phyloP scores from a whole-genome alignment of 2,329 filamentous ascomycete species.

The Xylaria digitata region DNA sequence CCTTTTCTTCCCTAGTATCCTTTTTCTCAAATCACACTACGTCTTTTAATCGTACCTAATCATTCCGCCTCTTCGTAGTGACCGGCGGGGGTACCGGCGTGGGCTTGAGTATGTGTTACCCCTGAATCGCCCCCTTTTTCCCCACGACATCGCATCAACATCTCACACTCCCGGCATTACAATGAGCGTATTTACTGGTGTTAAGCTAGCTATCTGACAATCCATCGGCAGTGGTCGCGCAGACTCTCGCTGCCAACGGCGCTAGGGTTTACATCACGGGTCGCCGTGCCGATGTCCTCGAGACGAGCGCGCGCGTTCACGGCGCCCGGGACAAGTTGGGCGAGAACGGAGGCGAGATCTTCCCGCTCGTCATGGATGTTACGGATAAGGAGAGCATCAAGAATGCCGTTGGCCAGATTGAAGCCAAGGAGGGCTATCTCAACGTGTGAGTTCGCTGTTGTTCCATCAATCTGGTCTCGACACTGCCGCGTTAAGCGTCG shows the following conservation, averaged over 20 bases:
- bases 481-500: not conserved
- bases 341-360: conserved; percentile 58
- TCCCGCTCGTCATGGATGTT: conserved; percentile 59
- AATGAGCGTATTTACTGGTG: not conserved
- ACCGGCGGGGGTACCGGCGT: conserved; percentile 48
- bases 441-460: conserved; percentile 53
- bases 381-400: conserved; percentile 63
- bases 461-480: not conserved
- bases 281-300: conserved; percentile 57
- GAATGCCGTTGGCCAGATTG: conserved; percentile 61
- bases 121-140: conserved; percentile 1
- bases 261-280: conserved; percentile 54
- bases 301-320: conserved; percentile 56
- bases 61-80: conserved; percentile 32
- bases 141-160: not conserved
- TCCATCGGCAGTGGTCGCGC: conserved; percentile 54
- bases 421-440: conserved; percentile 63
- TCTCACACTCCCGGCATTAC: not conserved
- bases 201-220: conserved; percentile 1
- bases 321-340: conserved; percentile 54
- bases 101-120: conserved; percentile 43
- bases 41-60: conserved; percentile 7
- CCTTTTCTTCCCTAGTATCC: conserved; percentile 16
- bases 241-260: conserved; percentile 59
- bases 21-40: conserved; percentile 2